Evolutionary conservation across 148 eudicot species (phyloP), one percentile per base, ranked within the genome.

Genomic region (Rhododendron ovatum): DNA sequence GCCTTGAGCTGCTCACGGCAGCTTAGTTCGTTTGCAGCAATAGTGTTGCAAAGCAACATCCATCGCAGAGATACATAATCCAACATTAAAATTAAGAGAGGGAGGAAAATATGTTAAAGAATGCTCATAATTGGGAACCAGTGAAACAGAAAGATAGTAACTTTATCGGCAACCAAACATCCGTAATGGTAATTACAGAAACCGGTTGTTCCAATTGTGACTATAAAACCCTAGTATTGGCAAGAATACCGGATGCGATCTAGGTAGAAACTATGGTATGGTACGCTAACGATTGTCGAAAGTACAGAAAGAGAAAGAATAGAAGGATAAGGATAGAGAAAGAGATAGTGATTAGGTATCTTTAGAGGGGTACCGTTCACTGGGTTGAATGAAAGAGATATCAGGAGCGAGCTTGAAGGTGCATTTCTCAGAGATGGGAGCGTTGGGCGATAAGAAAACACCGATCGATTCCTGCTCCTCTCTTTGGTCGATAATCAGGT

Each of bases 391-490:
- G 89, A 94, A 94, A 48, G 96, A 92, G 83, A 98, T 78, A 85
- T 98, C 99, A 13, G 98, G 89, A 50, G 99, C 99, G 85, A 98
- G 98, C 87, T 90, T 95, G 91, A 95, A 98, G 71, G 98, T 89
- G 39, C 87, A 85, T 33, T 84, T 88, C 39, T 88, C 90, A 47
- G 96, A 89, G 77, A 91, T 74, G 2, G 93, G 92, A 11, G 94
- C 90, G 26, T 93, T 92, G 15, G 94, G 89, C 28, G 93, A 88
- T 37, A 93, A 80, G 22, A 63, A 85, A 77, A 92, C 73, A 41
- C 92, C 91, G 82, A 89, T 88, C 28, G 94, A 86, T 39, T 55
- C 77, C 14, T 67, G 93, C 80, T 88, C 90, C 14, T 94, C 94
- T 41, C 94, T 85, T n/a, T 90, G 93, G 92, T 98, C 99, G 88